Evolutionary conservation across 2,329 filamentous ascomycete genomes (phyloP), one percentile per base, ranked within the genome.

Genomic region (Scleromitrula shiraiana): DNA sequence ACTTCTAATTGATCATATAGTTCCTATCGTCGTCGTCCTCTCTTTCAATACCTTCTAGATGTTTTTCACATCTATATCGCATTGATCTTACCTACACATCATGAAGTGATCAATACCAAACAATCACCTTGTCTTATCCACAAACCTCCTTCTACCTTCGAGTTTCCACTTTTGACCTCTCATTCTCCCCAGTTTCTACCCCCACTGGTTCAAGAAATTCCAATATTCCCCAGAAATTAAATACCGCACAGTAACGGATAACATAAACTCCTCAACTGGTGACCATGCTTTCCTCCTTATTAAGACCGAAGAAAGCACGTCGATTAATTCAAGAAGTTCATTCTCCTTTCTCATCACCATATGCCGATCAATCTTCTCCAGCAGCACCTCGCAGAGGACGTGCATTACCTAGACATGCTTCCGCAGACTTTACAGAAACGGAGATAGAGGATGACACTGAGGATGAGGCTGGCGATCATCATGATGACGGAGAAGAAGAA

Each of bases 401-500:
- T 41, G 53, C 38, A 44, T 55, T 49, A 5, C 30, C 41, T 41
- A 55, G 57, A 30, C 59, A 62, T 63, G 78, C 79, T 48, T 78
- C 76, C 2, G 80, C 79, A 51, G 80, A 83, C 62, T 83, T 82
- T 55, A 82, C 78, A 40, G 79, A 82, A 60, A 76, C 72, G 30
- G 78, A 82, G 50, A 76, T 80, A 44, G 71, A 71, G 4, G 58
- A 60, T 10, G 69, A 56, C n/a, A 50, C 51, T 24, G 50, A 56
- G 23, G 52, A 58, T 3, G 52, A 58, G 7, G 43, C 48, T 7
- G 54, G 55, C 2, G 30, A 33, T 2, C 30, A 15, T 5, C 30
- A 15, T 14, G 14, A 33, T 17, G 40, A 46, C n/a, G 29, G 22
- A 20, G 50, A 58, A 33, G 53, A 59, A 48, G 60, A 62, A 8